A percentile compares a stretch with the other conserved stretches of the same genome.
Evolutionary conservation across 2,329 filamentous ascomycete genomes (phyloP).

Genomic region (Magnaporthales sp.): DNA sequence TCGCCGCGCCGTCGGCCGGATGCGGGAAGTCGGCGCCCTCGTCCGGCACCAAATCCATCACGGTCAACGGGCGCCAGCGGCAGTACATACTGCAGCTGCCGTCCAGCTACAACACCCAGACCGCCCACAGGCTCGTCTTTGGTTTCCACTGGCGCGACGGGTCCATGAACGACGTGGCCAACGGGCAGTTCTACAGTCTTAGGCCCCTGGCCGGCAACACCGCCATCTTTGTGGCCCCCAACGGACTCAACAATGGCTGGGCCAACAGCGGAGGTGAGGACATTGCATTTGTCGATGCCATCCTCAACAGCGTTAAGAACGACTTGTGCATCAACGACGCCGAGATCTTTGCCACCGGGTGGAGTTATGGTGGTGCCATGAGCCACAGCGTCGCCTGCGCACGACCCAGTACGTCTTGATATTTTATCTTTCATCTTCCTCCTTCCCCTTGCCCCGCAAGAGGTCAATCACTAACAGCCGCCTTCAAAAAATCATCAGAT

Average conservation of each 20-base stretch:
- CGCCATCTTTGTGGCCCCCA: constrained; percentile 33
- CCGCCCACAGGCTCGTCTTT: constrained; percentile 31
- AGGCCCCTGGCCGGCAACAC: constrained; percentile 20
- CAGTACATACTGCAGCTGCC: constrained; percentile 4
- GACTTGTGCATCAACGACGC: constrained; percentile 32
- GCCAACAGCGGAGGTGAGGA: constrained; percentile 32
- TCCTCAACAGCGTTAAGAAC: constrained; percentile 26
- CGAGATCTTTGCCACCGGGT: constrained; percentile 32
- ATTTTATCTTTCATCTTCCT: background rate
- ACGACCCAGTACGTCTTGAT: constrained; percentile 24
- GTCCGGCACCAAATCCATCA: background rate
- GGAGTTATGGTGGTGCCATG: constrained; percentile 35
- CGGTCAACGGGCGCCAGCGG: constrained; percentile 1
- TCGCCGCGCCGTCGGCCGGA: background rate
- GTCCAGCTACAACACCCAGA: constrained; percentile 24
- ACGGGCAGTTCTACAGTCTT: constrained; percentile 31
- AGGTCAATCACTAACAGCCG: background rate
- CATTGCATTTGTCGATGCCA: constrained; percentile 27
- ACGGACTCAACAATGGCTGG: constrained; percentile 32
- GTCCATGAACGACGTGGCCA: constrained; percentile 25
- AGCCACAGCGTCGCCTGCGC: constrained; percentile 31
- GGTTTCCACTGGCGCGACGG: constrained; percentile 31
- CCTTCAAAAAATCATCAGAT: background rate
- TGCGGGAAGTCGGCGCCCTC: constrained; percentile 2
- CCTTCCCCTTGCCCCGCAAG: background rate